Conservation (phyloP, 768 basidiomycete genomes). For the Rhodotorula sphaerocarpa region DNA sequence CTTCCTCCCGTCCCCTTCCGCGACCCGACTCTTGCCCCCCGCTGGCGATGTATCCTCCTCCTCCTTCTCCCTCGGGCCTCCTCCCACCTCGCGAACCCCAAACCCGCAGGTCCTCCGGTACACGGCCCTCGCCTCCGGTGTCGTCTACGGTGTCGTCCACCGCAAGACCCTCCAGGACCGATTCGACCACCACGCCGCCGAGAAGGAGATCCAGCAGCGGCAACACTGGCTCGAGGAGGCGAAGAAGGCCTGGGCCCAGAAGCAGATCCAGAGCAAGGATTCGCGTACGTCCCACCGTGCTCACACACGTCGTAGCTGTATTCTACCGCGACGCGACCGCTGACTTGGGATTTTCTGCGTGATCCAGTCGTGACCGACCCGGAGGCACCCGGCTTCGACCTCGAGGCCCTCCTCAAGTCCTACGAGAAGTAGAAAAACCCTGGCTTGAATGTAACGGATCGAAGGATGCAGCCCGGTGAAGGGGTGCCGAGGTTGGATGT, state of each 20-base stretch:
- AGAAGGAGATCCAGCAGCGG: slow-evolving; percentile 63
- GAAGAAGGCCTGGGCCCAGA: slow-evolving; percentile 74
- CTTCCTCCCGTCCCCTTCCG: too few relatives aligned
- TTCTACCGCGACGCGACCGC: not conserved
- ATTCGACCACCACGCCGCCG: slow-evolving; percentile 66
- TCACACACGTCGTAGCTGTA: not conserved
- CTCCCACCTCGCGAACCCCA: not conserved
- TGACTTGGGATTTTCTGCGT: not conserved
- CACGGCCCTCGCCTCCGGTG: slow-evolving; percentile 75
- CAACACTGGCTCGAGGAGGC: slow-evolving; percentile 74
- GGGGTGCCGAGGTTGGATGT: not conserved
- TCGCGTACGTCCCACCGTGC: slow-evolving; percentile 39
- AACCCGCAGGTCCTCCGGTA: slow-evolving; percentile 76
- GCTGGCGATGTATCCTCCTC: not conserved
- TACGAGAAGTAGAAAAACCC: slow-evolving; percentile 33
- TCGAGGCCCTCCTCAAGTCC: slow-evolving; percentile 64
- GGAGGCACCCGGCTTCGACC: slow-evolving; percentile 88
- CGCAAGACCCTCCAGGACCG: slow-evolving; percentile 76
- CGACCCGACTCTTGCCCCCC: too few relatives aligned
- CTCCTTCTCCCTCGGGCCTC: not conserved
- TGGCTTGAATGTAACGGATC: not conserved
- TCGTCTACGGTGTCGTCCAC: slow-evolving; percentile 86
- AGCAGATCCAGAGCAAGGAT: slow-evolving; percentile 48
- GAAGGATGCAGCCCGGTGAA: not conserved
- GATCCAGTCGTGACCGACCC: slow-evolving; percentile 77